phyloP scores from a whole-genome alignment of 2,329 filamentous ascomycete species.

The Aspergillus aculeatinus region DNA sequence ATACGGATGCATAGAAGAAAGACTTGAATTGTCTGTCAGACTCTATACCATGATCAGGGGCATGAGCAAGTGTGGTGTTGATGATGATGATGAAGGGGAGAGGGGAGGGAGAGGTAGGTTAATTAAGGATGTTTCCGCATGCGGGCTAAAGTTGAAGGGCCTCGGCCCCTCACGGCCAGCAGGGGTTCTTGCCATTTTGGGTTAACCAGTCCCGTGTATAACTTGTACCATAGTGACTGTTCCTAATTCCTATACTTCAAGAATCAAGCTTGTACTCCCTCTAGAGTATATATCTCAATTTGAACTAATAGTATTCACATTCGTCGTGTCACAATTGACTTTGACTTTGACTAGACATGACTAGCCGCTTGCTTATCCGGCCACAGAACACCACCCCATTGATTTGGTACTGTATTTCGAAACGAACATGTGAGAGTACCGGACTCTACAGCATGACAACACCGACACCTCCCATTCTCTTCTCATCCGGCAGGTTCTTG shows the following conservation, averaged over 20 bases:
- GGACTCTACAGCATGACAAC: slow-evolving; percentile 71
- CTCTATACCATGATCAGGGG: not conserved
- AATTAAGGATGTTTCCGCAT: not conserved
- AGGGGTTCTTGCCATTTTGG: not conserved
- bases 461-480: slow-evolving; percentile 80
- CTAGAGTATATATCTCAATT: not conserved
- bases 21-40: not conserved
- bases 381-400: not conserved
- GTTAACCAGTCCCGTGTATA: not conserved
- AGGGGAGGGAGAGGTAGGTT: not conserved
- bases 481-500: slow-evolving; percentile 73
- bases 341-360: too few species aligned
- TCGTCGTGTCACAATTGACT: not conserved
- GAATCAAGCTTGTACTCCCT: too few species aligned
- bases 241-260: too few species aligned
- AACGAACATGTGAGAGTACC: slow-evolving; percentile 1
- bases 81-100: not conserved
- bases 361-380: not conserved
- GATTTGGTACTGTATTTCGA: not conserved
- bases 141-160: not conserved
- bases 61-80: not conserved
- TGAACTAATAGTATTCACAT: not conserved
- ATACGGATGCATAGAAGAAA: not conserved
- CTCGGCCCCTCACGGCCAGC: not conserved
- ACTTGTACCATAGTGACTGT: too few species aligned